Percentiles rank a stretch among this genome's conserved stretches.
These are phyloP conservation scores for Neostapfia colusana DNA, from an alignment of 176 grass and related monocot species.

Conservation along the genomic window DNA sequence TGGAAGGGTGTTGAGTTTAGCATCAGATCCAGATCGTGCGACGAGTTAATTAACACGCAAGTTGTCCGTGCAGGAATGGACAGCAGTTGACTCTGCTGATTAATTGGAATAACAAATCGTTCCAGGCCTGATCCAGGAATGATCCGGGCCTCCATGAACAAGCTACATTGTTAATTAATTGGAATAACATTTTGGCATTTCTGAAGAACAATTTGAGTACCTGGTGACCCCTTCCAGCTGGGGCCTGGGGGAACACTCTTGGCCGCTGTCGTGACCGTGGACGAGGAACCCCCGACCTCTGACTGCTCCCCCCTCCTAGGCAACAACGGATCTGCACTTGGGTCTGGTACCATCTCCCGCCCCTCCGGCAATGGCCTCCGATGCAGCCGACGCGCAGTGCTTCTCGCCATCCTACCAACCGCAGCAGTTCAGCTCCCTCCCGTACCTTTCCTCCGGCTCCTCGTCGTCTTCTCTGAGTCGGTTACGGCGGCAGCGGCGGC, in stretches of 20 bases:
- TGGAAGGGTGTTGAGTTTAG: not conserved
- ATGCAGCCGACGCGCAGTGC: not conserved
- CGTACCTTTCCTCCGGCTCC: not conserved
- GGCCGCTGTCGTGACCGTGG: not conserved
- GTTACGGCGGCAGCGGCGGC: too few relatives aligned
- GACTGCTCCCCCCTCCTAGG: not conserved
- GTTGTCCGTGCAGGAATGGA: not conserved
- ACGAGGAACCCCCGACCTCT: not conserved
- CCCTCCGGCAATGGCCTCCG: not conserved
- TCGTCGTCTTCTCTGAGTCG: too few relatives aligned
- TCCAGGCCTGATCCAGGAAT: too few relatives aligned
- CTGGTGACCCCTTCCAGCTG: not conserved
- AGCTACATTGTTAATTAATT: not conserved
- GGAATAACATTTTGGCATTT: not conserved
- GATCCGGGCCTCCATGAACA: not conserved
- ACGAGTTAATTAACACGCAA: not conserved
- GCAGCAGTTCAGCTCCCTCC: not conserved
- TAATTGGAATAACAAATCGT: too few relatives aligned
- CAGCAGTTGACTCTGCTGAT: not conserved
- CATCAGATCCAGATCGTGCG: not conserved
- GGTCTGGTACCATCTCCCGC: not conserved
- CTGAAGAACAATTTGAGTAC: not conserved
- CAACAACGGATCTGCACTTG: not conserved
- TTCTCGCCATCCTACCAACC: not conserved
- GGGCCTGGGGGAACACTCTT: not conserved